Conservation (phyloP, 2,329 filamentous ascomycete species). For the Clonostachys solani region DNA sequence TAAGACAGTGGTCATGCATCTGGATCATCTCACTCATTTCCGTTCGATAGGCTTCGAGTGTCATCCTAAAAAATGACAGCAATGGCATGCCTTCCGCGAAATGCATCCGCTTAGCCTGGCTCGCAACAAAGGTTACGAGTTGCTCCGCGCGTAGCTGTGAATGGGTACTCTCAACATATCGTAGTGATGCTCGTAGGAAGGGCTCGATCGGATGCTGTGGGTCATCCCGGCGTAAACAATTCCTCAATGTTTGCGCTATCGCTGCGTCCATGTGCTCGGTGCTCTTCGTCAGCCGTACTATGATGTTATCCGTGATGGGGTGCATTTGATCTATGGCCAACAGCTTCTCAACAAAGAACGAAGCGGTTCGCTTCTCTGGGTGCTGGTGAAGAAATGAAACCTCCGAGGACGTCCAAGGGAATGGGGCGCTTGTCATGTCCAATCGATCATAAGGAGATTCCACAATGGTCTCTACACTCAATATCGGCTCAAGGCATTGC, state of each 20-base stretch:
- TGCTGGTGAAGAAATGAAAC: conserved; percentile 38
- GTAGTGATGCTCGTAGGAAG: conserved; percentile 52
- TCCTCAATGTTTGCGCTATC: conserved; percentile 48
- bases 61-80: conserved; percentile 33
- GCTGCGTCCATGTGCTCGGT: conserved; percentile 43
- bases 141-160: conserved; percentile 23
- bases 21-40: conserved; percentile 14
- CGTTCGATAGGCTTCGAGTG: conserved; percentile 17
- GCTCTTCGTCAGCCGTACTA: conserved; percentile 51
- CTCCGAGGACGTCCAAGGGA: conserved; percentile 42
- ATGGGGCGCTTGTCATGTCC: conserved; percentile 19
- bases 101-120: conserved; percentile 37
- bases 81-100: conserved; percentile 44
- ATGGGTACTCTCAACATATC: conserved; percentile 43
- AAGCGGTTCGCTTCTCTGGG: conserved; percentile 21
- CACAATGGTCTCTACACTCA: conserved; percentile 26
- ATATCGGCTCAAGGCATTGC: conserved; percentile 30
- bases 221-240: conserved; percentile 43
- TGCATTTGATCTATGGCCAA: conserved; percentile 57
- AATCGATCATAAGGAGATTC: conserved; percentile 34
- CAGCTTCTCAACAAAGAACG: conserved; percentile 63
- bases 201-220: conserved; percentile 40
- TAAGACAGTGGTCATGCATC: conserved; percentile 9
- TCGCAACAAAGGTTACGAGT: conserved; percentile 36
- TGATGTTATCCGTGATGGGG: conserved; percentile 46